Base-by-base conservation (phyloP, 2,329 filamentous ascomycete species). In the Grosmannia huntii region DNA sequence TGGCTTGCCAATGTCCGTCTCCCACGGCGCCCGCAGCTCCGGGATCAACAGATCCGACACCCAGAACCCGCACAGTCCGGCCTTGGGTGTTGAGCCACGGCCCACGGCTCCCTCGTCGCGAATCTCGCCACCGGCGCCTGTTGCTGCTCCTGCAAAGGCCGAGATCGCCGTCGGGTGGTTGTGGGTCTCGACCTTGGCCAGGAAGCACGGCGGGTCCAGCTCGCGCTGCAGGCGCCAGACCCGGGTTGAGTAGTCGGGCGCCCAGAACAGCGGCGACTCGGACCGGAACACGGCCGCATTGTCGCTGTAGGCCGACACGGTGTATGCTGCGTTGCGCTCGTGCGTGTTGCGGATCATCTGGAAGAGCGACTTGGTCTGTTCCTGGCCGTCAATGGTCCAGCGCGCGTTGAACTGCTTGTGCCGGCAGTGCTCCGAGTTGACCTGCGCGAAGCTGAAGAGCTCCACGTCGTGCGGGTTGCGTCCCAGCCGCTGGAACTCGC, bases 361-460 rank as follows among this genome's bases (percentile, higher is more conserved):
- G 68, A 99, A 99, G 9, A 99, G 79, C 64, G 86, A 92, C 68
- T 87, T 81, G 52, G 82, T 79, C 79, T 91, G 94, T 63, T 79
- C 75, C 64, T 87, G 78, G 56, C 91, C 91, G 69, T 99, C 91
- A 66, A 99, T 95, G 19, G 86, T 94, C 90, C 94, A 99, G 60
- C 85, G 86, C 31, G 94, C 91, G 71, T 99, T 99, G 81, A 99
- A 99, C 66, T 95, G 88, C 76, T 96, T 95, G 70, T 81, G 79
- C 27, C 78, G 76, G 64, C 79, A 96, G 72, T 97, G 92, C 77
- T 99, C 94, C 3, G 92, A 97, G 76, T 97, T 97, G 70, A 99
- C 92, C 73, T 99, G 94, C 19, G 92, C 92, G 71, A 97, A 99
- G 94, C 97, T 97, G 78, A 97, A 97, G 25, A 97, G 79, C 74